Conservation (phyloP, 1,284 basidiomycete genomes). For the Thelephora terrestris region DNA sequence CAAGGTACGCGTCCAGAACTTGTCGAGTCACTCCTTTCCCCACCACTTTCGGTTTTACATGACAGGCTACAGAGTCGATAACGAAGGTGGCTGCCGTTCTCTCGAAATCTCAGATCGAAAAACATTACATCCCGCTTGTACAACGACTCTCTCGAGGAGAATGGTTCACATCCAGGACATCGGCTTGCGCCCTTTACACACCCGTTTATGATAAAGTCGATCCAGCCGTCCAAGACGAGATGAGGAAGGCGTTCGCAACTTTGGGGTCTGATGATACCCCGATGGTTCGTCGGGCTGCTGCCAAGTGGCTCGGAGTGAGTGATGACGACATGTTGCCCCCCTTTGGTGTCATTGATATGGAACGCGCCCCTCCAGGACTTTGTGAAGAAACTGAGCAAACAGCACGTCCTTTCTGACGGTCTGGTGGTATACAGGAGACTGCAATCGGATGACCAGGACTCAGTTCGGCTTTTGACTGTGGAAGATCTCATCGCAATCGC, state of each 20-base stretch:
- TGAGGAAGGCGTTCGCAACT: conserved; percentile 78
- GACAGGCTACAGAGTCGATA: conserved; percentile 91
- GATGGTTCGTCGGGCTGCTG: conserved; percentile 96
- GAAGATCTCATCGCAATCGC: conserved; percentile 94
- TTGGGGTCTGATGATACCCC: conserved; percentile 95
- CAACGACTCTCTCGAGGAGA: conserved; percentile 88
- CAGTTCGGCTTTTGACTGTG: conserved; percentile 91
- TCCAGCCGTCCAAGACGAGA: conserved; percentile 72
- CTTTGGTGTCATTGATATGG: conserved; percentile 7
- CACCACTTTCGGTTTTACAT: conserved; percentile 4
- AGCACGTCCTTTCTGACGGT: conserved; percentile 80
- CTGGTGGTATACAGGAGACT: conserved; percentile 93
- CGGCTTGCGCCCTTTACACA: conserved; percentile 89
- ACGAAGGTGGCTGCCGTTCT: conserved; percentile 82
- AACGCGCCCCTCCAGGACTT: conserved; percentile 44
- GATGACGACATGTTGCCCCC: background rate
- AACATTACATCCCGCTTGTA: conserved; percentile 87
- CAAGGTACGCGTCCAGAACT: conserved; percentile 51
- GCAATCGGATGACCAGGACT: conserved; percentile 96
- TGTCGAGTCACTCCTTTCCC: conserved; percentile 5
- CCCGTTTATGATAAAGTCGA: conserved; percentile 84
- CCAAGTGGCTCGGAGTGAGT: conserved; percentile 91
- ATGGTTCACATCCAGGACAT: conserved; percentile 99
- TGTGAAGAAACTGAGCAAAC: conserved; percentile 66
- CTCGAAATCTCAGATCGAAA: conserved; percentile 77